Percentiles rank a stretch among this genome's conserved stretches.
Conservation (phyloP, 768 basidiomycete genomes). For the Lanmaoa pseudosensibilis region DNA sequence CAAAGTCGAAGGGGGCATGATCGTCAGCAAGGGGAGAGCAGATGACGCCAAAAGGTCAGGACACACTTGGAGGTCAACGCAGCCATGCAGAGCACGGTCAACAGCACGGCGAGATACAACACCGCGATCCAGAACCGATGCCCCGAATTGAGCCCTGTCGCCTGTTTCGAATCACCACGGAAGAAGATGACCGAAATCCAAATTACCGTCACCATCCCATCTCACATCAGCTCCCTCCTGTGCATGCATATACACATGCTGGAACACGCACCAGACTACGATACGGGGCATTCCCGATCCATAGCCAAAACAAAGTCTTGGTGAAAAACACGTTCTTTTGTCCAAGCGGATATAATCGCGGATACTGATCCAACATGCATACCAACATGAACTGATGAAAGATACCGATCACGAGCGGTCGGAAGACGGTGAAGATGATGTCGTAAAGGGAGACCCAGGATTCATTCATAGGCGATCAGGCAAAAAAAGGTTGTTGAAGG, state of each 20-base stretch:
- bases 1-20: conserved; percentile 50
- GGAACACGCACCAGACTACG: conserved; percentile 71
- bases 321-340: conserved; percentile 95
- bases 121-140: conserved; percentile 99
- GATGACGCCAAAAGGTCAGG: neutral
- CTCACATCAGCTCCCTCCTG: neutral
- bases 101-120: conserved; percentile 87
- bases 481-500: conserved; percentile 99
- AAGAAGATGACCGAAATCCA: conserved; percentile 88
- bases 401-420: conserved; percentile 94
- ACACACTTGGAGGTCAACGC: conserved; percentile 95
- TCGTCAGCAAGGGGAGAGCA: neutral
- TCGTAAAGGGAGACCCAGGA: conserved; percentile 99
- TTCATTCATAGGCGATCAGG: conserved; percentile 97
- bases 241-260: neutral
- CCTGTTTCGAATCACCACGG: conserved; percentile 87
- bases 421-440: conserved; percentile 92
- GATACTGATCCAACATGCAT: conserved; percentile 88
- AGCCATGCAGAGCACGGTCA: conserved; percentile 96
- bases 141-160: conserved; percentile 79
- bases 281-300: conserved; percentile 86
- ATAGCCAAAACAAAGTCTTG: conserved; percentile 87
- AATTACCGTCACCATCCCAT: too few species aligned
- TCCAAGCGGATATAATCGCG: conserved; percentile 72
- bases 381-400: conserved; percentile 99